Evolutionary conservation across 768 basidiomycete species (phyloP), one percentile per base, ranked within the genome.

Genomic region (Panus rudis): DNA sequence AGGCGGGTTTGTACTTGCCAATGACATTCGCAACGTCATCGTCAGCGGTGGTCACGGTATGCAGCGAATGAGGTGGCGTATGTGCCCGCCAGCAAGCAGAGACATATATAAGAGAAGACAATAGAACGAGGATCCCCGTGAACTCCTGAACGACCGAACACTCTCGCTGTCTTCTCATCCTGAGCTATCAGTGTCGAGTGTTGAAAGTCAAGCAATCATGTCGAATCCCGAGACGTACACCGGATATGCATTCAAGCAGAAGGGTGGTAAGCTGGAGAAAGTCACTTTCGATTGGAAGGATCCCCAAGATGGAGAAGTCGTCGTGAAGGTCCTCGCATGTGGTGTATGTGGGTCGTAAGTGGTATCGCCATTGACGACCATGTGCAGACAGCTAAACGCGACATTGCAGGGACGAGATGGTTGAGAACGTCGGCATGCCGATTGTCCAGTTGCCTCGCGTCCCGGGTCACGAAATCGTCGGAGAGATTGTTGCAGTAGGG

Each of bases 391-490:
- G 12, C 33, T 17, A 16, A 21, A 7, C 22, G 13, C 27, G 41
- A 32, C 6, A 5, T 39, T 39, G 20, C 26, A 49, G 45, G 42
- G 49, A 39, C 35, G 45, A 38, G 12, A 44, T 25, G 42, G 50
- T 47, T 27, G 41, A 42, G 48, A 14, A 37, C 11, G 33, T 28
- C 12, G 2, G 24, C 19, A 14, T 38, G 8, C 40, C 43, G 4
- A 39, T 4, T 16, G 50, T 19, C 25, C 30, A 23, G 17, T 51
- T 25, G 30, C 59, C 54, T 6, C 47, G 49, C 25, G 37, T 59
- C 11, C 56, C 59, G 1, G 59, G 59, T 2, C 60, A 61, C 45
- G 60, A 61, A 39, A 52, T 61, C 40, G 38, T 58, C 39, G 60
- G 60, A 10, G 54, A 53, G 11, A 51, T 56, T 21, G 54, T 48